Base-by-base conservation (phyloP, 345 rosid species). In the Draba incana region DNA sequence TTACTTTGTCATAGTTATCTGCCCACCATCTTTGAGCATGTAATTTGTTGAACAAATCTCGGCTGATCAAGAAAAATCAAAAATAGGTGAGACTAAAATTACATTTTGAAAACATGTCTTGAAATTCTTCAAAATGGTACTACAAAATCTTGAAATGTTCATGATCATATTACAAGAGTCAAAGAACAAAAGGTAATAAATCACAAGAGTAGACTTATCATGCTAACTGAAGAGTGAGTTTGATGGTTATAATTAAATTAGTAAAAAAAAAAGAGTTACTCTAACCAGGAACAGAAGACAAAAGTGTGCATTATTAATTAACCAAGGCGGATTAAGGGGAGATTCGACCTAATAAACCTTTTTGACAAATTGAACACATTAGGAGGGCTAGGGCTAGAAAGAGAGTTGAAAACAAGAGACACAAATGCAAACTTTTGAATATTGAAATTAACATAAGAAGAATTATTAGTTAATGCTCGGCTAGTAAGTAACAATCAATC, bases 11-110 rank as follows among this genome's bases (percentile, higher is more conserved):
- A 51, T 87, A 92, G 77, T 92, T 92, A 84, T 92, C 99, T 16
- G 96, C 86, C 99, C 99, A 95, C 98, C 99, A 95, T 68, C 86
- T 69, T 65, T 95, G 99, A 72, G 99, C 99, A 86, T 89, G 97
- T 89, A 83, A 75, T 75, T 95, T 95, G 84, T 92, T 89, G 75
- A 89, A 95, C 92, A 85, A 85, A 55, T 95, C 99, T 46, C 97
- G 93, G 76, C 98, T 94, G 65, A 57, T 73, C 70, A 83, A 69
- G 64, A 16, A 73, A 0, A 5, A 27, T 3, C 30, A 42, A n/a
- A 61, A 23, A 23, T 4, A 48, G 24, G 57, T 13, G 47, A 62
- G 42, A 28, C 20, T 20, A 49, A 72, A 68, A 47, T 44, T 30
- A 57, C 16, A 63, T 30, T 52, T 75, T 48, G 79, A 63, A 80